phyloP scores from a whole-genome alignment of 306 rosid species.

The Glycine tomentella region DNA sequence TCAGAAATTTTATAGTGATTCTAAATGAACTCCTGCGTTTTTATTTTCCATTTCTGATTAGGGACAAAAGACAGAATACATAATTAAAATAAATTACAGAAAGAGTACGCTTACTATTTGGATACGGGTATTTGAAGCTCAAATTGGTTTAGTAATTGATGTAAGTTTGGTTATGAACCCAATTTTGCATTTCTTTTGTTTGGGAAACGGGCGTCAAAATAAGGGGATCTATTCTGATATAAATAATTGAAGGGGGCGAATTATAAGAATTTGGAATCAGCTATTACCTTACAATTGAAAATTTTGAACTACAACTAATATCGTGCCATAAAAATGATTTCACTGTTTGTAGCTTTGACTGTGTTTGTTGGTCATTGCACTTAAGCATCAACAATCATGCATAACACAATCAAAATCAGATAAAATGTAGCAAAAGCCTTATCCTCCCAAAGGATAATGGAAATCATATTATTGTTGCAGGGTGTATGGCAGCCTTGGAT shows the following conservation, averaged over 20 bases:
- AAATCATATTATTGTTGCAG: slow-evolving; percentile 57
- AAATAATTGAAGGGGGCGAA: background rate
- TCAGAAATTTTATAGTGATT: slow-evolving; percentile 12
- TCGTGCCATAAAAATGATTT: background rate
- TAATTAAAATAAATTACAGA: background rate
- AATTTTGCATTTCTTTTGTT: background rate
- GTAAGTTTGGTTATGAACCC: background rate
- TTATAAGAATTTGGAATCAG: too few species aligned
- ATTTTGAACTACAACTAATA: background rate
- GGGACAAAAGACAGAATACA: background rate
- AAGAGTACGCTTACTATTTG: background rate
- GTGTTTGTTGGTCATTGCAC: slow-evolving; percentile 3
- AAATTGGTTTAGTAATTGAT: background rate
- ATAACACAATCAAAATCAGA: slow-evolving; percentile 1
- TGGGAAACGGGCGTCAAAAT: background rate
- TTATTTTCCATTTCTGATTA: background rate
- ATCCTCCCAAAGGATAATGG: slow-evolving; percentile 38
- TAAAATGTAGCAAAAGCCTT: slow-evolving; percentile 11
- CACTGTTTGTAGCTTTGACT: background rate
- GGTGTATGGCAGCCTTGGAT: slow-evolving; percentile 98
- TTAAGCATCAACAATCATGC: background rate
- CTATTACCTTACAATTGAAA: too few species aligned
- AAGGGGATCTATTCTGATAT: background rate
- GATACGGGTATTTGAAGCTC: background rate
- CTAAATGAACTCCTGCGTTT: background rate